These are phyloP conservation scores for Bimuria novae-zelandiae DNA, from an alignment of 2,329 filamentous ascomycete genomes.

Conservation along the genomic window DNA sequence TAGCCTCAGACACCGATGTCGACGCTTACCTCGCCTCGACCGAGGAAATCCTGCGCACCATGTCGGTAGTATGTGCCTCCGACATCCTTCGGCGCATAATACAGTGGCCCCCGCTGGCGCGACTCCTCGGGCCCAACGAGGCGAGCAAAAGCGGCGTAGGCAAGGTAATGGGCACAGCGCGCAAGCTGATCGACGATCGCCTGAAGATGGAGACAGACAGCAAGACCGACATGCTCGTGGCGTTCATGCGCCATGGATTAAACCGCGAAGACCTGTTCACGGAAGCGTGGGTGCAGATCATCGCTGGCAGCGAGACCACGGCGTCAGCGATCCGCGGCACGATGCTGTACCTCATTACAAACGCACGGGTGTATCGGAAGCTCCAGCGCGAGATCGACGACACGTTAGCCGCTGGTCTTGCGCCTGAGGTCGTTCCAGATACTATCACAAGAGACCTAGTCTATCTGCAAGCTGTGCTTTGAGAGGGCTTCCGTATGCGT, in stretches of 20 bases:
- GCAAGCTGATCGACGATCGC: conserved; percentile 24
- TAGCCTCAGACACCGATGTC: conserved; percentile 56
- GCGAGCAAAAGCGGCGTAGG: conserved; percentile 37
- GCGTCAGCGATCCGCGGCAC: conserved; percentile 59
- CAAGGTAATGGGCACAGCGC: conserved; percentile 25
- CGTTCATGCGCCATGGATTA: conserved; percentile 54
- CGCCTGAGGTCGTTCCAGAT: conserved; percentile 53
- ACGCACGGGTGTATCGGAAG: conserved; percentile 49
- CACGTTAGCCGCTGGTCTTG: conserved; percentile 31
- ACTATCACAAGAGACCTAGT: conserved; percentile 42
- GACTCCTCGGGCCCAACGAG: conserved; percentile 29
- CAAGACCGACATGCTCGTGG: conserved; percentile 57
- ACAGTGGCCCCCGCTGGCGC: conserved; percentile 24
- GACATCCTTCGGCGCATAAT: conserved; percentile 19
- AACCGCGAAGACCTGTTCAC: conserved; percentile 43
- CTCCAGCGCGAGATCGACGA: conserved; percentile 53
- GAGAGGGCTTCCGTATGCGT: conserved; percentile 49
- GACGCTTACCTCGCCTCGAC: conserved; percentile 53
- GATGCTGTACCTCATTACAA: conserved; percentile 57
- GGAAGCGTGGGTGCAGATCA: conserved; percentile 52
- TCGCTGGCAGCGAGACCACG: conserved; percentile 63
- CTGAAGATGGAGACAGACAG: conserved; percentile 47
- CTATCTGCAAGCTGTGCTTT: conserved; percentile 53
- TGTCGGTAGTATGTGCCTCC: conserved; percentile 11
- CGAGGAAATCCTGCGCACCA: conserved; percentile 37